Base-by-base conservation (phyloP, 2,329 filamentous ascomycete genomes). In the Rugonectria rugulosa region DNA sequence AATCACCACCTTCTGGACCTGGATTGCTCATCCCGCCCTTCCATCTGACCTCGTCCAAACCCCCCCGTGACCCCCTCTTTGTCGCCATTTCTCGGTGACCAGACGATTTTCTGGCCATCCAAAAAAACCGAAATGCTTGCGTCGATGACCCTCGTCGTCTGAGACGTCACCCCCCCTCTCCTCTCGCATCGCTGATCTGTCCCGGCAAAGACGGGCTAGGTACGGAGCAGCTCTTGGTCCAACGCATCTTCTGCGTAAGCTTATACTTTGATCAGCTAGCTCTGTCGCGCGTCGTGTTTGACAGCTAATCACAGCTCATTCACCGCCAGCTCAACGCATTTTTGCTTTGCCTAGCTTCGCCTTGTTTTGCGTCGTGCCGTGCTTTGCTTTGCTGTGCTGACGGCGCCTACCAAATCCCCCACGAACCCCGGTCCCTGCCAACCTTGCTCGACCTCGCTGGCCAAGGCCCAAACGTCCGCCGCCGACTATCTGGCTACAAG, bases 81-180 rank as follows among this genome's bases (percentile, higher is more conserved):
- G 29, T 21, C 21, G n/a, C n/a, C n/a, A n/a, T 36, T 32, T 52
- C 42, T 11, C 36, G 29, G 36, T 26, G 24, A 43, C 24, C 37
- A 31, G 5, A 14, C 32, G 20, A 44, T 38, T 23, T n/a, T 21
- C 23, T 37, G 48, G 23, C 8, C 29, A 31, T 23, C 19, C 11
- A 14, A 32, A 46, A 38, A 31, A 59, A 58, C 44, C 65, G 65
- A 68, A 60, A 68, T 68, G 65, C 63, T 46, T 59, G 58, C 56
- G 56, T 61, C 48, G 62, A 57, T 54, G 60, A 65, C 56, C 57
- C 55, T 61, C 63, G 65, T 66, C 62, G 57, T 66, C 63, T 68
- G 65, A 68, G 55, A 50, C 56, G 56, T 60, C 65, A 50, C 54
- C 47, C 53, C 60, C 59, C 63, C 52, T 57, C 34, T 34, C 24